Evolutionary conservation across 331 rosid species (phyloP), one percentile per base, ranked within the genome.

Genomic region (Pyrus hybrid): DNA sequence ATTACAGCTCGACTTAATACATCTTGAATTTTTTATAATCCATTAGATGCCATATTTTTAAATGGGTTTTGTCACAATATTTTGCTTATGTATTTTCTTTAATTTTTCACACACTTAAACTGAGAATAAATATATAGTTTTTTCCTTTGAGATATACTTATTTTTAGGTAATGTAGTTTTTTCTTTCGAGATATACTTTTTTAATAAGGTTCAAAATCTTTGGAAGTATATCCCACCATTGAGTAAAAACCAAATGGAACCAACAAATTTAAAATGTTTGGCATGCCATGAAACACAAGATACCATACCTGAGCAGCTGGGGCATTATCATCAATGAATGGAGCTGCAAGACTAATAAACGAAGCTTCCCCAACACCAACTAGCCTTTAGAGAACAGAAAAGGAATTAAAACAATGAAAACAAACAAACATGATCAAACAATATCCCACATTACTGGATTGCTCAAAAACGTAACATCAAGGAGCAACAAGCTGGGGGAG

Each of bases 291-390:
- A 71, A 56, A 57, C 20, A 54, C 33, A 80, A 76, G 16, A 78
- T 76, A 49, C 63, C 77, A 71, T 43, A 93, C 98, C 97, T 88
- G 92, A 21, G 88, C 47, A 80, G 14, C 83, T 8, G 98, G 98
- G 68, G 98, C 97, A 76, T 88, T 91, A 76, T 93, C 98, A 71
- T 91, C 94, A 72, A 93, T 93, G 81, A 89, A 93, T 26, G 98
- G 97, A 12, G 98, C 94, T 70, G 98, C 97, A 77, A 93, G 94
- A 83, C 97, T 93, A 73, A 91, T 82, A 75, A 93, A 93, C 22
- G 98, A 93, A 56, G 98, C 98, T 88, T 93, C 98, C 3, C 97
- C 97, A 74, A 89, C 90, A 72, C 97, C 98, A 71, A 93, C 97
- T 11, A 93, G 32, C 97, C 98, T 91, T 80, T 60, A 61, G 21